Percentiles rank a stretch among this genome's conserved stretches.
These are phyloP conservation scores for Penicillium nucicola DNA, from an alignment of 495 filamentous ascomycete species.

Conservation along the genomic window DNA sequence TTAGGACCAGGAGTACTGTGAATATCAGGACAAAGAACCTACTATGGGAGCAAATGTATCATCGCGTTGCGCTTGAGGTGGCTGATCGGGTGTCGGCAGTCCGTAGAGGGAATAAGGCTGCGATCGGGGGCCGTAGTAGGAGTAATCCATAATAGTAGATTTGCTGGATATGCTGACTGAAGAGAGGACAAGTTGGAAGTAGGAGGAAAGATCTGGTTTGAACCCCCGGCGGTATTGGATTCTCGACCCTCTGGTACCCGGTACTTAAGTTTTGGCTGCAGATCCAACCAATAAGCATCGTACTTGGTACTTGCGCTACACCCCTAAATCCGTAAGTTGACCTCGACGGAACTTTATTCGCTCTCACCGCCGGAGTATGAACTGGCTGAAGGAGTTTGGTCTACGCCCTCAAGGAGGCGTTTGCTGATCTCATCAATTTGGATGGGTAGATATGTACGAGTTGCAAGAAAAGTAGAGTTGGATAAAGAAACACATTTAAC, in stretches of 20 bases:
- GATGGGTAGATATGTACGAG: no score
- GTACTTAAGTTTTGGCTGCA: not conserved
- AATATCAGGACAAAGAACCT: not conserved
- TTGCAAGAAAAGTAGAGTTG: not conserved
- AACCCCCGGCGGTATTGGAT: not conserved
- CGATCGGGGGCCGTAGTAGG: slow-evolving; percentile 32
- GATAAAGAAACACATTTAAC: slow-evolving; percentile 14
- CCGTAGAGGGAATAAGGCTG: slow-evolving; percentile 39
- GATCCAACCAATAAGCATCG: no score
- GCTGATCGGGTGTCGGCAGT: slow-evolving; percentile 37
- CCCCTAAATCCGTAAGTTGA: no score
- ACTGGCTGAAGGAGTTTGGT: slow-evolving; percentile 3
- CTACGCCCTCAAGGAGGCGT: slow-evolving; percentile 5
- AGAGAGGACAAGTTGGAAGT: not conserved
- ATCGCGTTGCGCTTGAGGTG: slow-evolving; percentile 16
- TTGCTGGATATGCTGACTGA: not conserved
- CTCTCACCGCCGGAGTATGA: not conserved
- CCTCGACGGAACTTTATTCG: no score
- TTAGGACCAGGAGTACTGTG: not conserved
- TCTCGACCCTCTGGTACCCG: not conserved
- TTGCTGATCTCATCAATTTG: slow-evolving; percentile 21
- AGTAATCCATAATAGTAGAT: slow-evolving; percentile 36
- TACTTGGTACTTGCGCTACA: no score
- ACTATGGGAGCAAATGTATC: slow-evolving; percentile 12
- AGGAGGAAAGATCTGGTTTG: not conserved